A percentile compares a stretch with the other conserved stretches of the same genome.
These are phyloP conservation scores for Pythium aquatile DNA, from an alignment of 352 stramenopile genomes.

Conservation along the genomic window DNA sequence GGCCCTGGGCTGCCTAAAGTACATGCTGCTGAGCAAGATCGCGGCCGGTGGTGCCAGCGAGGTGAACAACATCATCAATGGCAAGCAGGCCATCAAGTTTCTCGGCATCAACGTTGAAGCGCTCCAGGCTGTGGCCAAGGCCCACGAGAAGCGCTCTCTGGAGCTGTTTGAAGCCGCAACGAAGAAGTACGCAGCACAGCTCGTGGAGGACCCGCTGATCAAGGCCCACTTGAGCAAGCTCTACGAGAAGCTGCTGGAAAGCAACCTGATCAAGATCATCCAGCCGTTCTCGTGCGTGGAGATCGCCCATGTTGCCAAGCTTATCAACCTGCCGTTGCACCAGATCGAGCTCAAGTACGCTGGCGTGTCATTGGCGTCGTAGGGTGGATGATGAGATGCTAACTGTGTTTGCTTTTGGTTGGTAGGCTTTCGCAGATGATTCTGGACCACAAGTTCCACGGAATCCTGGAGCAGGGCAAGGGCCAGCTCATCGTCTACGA, in stretches of 20 bases:
- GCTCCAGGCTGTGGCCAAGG: conserved; percentile 94
- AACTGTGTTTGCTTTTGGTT: conserved; percentile 39
- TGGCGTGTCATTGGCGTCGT: neutral
- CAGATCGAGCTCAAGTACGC: conserved; percentile 86
- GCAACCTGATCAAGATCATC: conserved; percentile 99
- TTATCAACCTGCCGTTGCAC: conserved; percentile 95
- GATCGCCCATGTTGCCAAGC: conserved; percentile 94
- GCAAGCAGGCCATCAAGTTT: conserved; percentile 97
- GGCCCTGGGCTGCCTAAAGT: conserved; percentile 92
- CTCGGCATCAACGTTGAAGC: conserved; percentile 95
- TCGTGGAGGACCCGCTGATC: conserved; percentile 85
- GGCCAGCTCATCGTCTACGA: conserved; percentile 99
- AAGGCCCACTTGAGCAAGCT: conserved; percentile 96
- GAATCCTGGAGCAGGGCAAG: conserved; percentile 98
- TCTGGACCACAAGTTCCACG: conserved; percentile 98
- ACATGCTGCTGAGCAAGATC: conserved; percentile 98
- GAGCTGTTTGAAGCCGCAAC: conserved; percentile 82
- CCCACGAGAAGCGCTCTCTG: conserved; percentile 94
- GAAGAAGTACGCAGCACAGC: conserved; percentile 86
- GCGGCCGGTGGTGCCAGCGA: conserved; percentile 91
- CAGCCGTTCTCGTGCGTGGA: conserved; percentile 97
- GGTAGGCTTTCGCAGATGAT: conserved; percentile 99
- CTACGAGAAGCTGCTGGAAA: conserved; percentile 98
- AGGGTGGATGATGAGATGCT: neutral
- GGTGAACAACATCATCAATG: conserved; percentile 94